Evolutionary conservation across 768 basidiomycete species (phyloP), one percentile per base, ranked within the genome.

Genomic region (Lactarius indigo): DNA sequence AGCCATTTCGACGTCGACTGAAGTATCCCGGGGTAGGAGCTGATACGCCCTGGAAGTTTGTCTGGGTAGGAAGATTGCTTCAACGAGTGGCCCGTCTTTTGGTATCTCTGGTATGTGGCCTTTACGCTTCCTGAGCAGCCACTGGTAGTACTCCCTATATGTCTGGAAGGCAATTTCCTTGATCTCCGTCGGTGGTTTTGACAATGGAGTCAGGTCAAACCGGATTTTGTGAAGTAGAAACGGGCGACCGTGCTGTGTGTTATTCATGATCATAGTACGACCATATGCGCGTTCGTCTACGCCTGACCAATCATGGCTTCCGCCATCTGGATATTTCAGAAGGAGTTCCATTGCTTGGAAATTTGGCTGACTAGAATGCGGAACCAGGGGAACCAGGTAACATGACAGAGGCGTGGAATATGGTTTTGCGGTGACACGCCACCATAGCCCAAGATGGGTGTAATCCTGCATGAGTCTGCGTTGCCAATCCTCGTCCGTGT

Each of bases 311-410:
- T 90, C 81, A 30, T 74, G 74, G 13, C 26, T 52, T 23, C 73
- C 78, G 13, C 88, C 88, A 13, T 73, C 75, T 1, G 85, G 85
- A 57, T 83, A 76, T 6, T 76, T 64, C 57, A 90, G 74, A 12
- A 88, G 75, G 10, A 73, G 73, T 33, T 82, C 73, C 70, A 93
- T 88, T 0, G 79, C 80, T 15, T 77, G 72, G 64, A 84, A 90
- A 77, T 94, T 88, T 30, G 86, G 82, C 54, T 80, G 78, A 9
- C 65, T 64, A 23, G 76, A 73, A 33, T 80, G 76, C 50, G 75
- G 72, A n/a, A 78, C 80, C 57, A 94, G 75, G 5, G 89, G 91
- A 28, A 90, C 84, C 42, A 94, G 76, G 74, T 85, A 91, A 66
- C 87, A 81, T 64, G 84, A 84, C 57, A 87, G 78, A 8, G 81